phyloP scores from a whole-genome alignment of 2,329 filamentous ascomycete genomes.

The Lasiodiplodia hormozganensis region DNA sequence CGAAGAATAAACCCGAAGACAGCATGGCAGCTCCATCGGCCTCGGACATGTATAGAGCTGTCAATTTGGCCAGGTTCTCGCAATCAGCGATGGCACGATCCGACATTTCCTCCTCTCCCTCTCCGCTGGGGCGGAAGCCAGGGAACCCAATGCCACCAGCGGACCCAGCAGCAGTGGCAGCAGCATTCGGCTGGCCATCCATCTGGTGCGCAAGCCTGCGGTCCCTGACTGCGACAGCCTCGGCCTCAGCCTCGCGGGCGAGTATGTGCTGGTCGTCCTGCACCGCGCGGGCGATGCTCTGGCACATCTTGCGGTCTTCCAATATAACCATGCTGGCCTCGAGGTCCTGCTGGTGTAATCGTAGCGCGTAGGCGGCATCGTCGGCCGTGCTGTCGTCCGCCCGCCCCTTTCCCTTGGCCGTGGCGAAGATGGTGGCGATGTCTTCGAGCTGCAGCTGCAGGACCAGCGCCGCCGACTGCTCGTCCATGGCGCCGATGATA shows the following conservation, averaged over 20 bases:
- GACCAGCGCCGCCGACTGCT: slow-evolving; percentile 2
- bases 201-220: slow-evolving; percentile 5
- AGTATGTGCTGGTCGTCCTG: background rate
- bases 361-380: background rate
- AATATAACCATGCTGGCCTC: background rate
- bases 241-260: background rate
- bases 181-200: background rate
- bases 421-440: background rate
- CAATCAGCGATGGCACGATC: background rate
- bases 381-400: background rate
- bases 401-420: slow-evolving; percentile 12
- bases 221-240: background rate
- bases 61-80: slow-evolving; percentile 12
- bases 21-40: background rate
- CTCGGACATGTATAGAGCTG: slow-evolving; percentile 18
- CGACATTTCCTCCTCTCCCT: background rate
- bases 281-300: slow-evolving; percentile 21
- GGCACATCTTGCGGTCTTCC: slow-evolving; percentile 17
- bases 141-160: no score
- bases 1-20: background rate
- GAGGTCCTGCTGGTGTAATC: slow-evolving; percentile 16
- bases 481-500: slow-evolving; percentile 4
- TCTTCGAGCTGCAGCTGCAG: slow-evolving; percentile 27
- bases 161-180: background rate
- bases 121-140: background rate